Evolutionary conservation across 2,329 filamentous ascomycete species (phyloP), one percentile per base, ranked within the genome.

Genomic region (Colletotrichum costaricense): DNA sequence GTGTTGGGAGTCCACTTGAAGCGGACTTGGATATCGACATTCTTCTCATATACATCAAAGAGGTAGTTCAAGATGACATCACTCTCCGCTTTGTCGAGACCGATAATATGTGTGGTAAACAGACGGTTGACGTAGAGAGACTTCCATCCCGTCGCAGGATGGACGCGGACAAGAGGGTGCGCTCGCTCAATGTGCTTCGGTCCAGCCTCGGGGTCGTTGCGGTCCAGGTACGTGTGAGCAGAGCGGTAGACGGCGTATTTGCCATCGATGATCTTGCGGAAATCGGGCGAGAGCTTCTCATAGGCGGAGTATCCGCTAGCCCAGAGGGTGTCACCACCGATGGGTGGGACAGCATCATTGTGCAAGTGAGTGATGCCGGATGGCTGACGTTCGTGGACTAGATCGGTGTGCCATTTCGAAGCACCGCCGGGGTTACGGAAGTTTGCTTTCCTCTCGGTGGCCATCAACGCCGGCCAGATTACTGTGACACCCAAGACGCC

Each of bases 71-170:
- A 82, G 16, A 94, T 91, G 0, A 90, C 75, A 76, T 94, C 92
- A 70, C 91, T 93, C 81, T 94, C 93, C 0, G 86, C 90, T 73
- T 89, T 89, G 76, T 94, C 92, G 0, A 94, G 80, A 0, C 92
- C 93, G 0, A 94, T 89, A 60, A 94, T 94, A 0, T 88, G 85
- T 6, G 88, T 86, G 0, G 92, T 94, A 88, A 94, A 92, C 2
- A 90, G 85, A 3, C 92, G 87, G 79, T 94, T 94, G 0, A 94
- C 93, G 85, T 88, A 94, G 0, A 94, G 85, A 0, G 91, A 86
- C 80, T 94, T 94, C 93, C 93, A 94, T 0, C 92, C 93, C 0
- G 93, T 94, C 0, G 90, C 92, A 0, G 93, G 93, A 78, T 94
- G 92, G 0, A 93, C 90, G 3, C 93, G 87, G 2, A 94, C 92